These are phyloP conservation scores for Globisporangium spinosum DNA, from an alignment of 352 stramenopile species.

Conservation along the genomic window DNA sequence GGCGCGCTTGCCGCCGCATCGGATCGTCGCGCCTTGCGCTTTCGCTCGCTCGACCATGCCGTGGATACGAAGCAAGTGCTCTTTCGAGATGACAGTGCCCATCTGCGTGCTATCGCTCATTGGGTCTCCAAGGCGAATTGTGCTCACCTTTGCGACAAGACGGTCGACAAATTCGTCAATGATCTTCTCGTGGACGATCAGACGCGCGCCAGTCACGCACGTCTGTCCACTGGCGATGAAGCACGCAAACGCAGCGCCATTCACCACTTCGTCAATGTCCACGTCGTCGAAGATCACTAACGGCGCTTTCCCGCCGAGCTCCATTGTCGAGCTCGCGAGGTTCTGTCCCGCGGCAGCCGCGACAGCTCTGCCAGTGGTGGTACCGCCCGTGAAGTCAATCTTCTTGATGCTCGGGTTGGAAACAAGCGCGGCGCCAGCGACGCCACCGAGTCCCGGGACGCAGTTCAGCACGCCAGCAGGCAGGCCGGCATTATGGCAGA, in stretches of 20 bases:
- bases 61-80: constrained; percentile 57
- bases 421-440: constrained; percentile 35
- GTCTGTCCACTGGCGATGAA: constrained; percentile 80
- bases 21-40: constrained; percentile 69
- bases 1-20: constrained; percentile 63
- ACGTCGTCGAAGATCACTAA: constrained; percentile 65
- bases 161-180: constrained; percentile 71
- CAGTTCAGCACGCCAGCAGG: constrained; percentile 49
- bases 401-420: constrained; percentile 41
- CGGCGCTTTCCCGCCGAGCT: constrained; percentile 69
- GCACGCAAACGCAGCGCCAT: constrained; percentile 59
- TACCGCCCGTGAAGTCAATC: constrained; percentile 55
- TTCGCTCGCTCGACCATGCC: constrained; percentile 76
- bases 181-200: constrained; percentile 83
- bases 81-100: constrained; percentile 63
- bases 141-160: constrained; percentile 45
- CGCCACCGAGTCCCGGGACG: constrained; percentile 32
- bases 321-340: constrained; percentile 51
- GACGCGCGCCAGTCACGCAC: constrained; percentile 71
- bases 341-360: constrained; percentile 35
- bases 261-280: constrained; percentile 55
- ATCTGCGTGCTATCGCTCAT: constrained; percentile 51
- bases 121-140: constrained; percentile 52
- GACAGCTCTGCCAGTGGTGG: constrained; percentile 32
- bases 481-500: constrained; percentile 35